These are phyloP conservation scores for Camellia oleifera DNA, from an alignment of 179 eudicot species.

Conservation along the genomic window DNA sequence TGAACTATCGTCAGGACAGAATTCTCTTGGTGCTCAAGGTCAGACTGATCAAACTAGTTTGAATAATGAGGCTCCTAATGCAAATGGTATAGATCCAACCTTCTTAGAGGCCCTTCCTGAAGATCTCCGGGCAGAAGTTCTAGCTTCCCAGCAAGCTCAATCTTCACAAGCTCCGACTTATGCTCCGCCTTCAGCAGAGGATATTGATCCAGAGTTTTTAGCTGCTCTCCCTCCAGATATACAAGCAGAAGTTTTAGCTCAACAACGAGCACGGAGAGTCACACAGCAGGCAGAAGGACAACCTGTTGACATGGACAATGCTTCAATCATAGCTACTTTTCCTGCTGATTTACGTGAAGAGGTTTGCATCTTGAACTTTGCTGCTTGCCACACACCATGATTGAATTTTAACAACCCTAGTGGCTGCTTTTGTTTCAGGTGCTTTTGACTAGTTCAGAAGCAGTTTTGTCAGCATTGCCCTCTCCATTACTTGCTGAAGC, in stretches of 20 bases:
- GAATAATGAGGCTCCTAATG: conserved; percentile 49
- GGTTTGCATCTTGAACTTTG: conserved; percentile 44
- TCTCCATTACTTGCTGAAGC: conserved; percentile 98
- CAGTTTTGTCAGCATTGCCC: conserved; percentile 94
- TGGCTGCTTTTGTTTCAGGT: conserved; percentile 47
- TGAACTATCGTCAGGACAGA: conserved; percentile 46
- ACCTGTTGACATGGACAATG: conserved; percentile 98
- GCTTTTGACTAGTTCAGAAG: conserved; percentile 92
- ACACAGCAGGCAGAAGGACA: conserved; percentile 97
- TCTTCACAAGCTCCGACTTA: conserved; percentile 70
- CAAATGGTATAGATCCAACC: conserved; percentile 92
- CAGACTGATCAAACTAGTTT: conserved; percentile 51
- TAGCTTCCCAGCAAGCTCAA: conserved; percentile 96
- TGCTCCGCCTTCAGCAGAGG: conserved; percentile 86
- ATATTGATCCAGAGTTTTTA: conserved; percentile 98
- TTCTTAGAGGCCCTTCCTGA: conserved; percentile 99
- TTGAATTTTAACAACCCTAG: conserved; percentile 1
- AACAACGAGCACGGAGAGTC: conserved; percentile 86
- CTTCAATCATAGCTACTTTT: conserved; percentile 97
- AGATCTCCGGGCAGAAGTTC: conserved; percentile 93
- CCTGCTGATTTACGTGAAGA: conserved; percentile 99
- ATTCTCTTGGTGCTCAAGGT: conserved; percentile 36
- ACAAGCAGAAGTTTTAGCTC: conserved; percentile 98
- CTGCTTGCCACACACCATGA: background rate
- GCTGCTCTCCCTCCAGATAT: conserved; percentile 98